Base-by-base conservation (phyloP, 495 filamentous ascomycete genomes). In the Darksidea phi region DNA sequence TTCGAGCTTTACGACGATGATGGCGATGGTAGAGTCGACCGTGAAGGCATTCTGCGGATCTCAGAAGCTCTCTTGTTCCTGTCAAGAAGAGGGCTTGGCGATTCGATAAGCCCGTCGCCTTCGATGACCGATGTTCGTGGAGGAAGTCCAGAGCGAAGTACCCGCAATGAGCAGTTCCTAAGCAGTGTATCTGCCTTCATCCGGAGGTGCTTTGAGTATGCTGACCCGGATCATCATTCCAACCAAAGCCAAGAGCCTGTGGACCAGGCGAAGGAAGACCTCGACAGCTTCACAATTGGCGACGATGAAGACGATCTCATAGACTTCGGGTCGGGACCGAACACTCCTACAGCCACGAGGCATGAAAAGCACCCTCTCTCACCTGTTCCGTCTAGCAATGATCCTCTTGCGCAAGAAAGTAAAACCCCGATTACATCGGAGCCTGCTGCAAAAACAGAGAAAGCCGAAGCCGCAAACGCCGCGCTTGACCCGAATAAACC, bases 1-100 rank as follows among this genome's bases (percentile, higher is more conserved):
- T 98, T 97, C 66, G 86, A 96, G 69, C 82, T 98, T 0, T 96
- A 97, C 70, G 95, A 97, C 72, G 93, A 98, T 66, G 86, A 89
- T 70, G 84, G 86, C 1, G 89, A 95, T 73, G 94, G 95, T 6
- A 88, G 84, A 63, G 91, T 98, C n/a, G 94, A 98, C 73, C 85
- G 95, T 3, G 94, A 98, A 73, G 94, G 94, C 17, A 97, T 98
- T 57, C 76, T 98, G 45, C 82, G 91, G 52, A 97, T 97, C 63
- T 96, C 91, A 0, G 94, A 98, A 75, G 91, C 91, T 0, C 78
- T 98, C 32, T 78, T 98, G 2, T 98, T 98, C 77, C 83, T 98
- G 5, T 95, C 90, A 1, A 82, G 94, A 6, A 76, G 91, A 54
- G 94, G 92, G 0, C 81, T 96, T n/a, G 88, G 91, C 54, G 86